Evolutionary conservation across 2,329 filamentous ascomycete species (phyloP).

Genomic region (Calycina herbarum): DNA sequence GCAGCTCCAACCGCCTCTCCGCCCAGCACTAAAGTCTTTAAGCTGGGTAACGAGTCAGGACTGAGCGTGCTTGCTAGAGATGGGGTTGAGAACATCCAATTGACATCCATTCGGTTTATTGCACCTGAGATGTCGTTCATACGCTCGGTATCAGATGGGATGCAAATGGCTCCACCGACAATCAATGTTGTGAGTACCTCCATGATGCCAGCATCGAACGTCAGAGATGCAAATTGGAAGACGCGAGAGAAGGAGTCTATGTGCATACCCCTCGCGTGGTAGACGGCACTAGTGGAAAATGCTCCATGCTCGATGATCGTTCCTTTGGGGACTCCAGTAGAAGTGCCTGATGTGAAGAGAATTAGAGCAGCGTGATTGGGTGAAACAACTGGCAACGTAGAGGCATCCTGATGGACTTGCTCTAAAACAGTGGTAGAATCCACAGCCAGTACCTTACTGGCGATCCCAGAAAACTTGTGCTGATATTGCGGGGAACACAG

Average conservation of each 20-base stretch:
- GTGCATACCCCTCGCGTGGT: slow-evolving; percentile 12
- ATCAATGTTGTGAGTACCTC: slow-evolving; percentile 27
- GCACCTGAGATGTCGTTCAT: slow-evolving; percentile 24
- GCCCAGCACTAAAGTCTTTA: slow-evolving; percentile 78
- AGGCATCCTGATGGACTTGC: not conserved
- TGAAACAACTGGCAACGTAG: slow-evolving; percentile 7
- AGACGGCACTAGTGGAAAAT: slow-evolving; percentile 15
- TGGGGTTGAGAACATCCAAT: slow-evolving; percentile 24
- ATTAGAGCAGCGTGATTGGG: slow-evolving; percentile 37
- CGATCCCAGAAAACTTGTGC: slow-evolving; percentile 8
- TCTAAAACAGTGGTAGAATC: not conserved
- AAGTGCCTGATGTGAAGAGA: slow-evolving; percentile 25
- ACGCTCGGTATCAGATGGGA: slow-evolving; percentile 25
- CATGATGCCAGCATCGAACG: slow-evolving; percentile 24
- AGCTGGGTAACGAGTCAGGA: slow-evolving; percentile 72
- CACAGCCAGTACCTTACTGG: slow-evolving; percentile 6
- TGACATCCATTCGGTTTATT: slow-evolving; percentile 23
- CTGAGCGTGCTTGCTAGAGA: slow-evolving; percentile 66
- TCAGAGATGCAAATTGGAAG: slow-evolving; percentile 28
- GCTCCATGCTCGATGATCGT: slow-evolving; percentile 22
- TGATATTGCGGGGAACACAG: slow-evolving; percentile 16
- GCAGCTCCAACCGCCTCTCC: slow-evolving; percentile 76
- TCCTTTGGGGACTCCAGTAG: slow-evolving; percentile 31
- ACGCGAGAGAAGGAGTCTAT: slow-evolving; percentile 14
- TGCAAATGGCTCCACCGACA: slow-evolving; percentile 26